Evolutionary conservation across 202 grass and related monocot genomes (phyloP).

Genomic region (Eragrostis tef): DNA sequence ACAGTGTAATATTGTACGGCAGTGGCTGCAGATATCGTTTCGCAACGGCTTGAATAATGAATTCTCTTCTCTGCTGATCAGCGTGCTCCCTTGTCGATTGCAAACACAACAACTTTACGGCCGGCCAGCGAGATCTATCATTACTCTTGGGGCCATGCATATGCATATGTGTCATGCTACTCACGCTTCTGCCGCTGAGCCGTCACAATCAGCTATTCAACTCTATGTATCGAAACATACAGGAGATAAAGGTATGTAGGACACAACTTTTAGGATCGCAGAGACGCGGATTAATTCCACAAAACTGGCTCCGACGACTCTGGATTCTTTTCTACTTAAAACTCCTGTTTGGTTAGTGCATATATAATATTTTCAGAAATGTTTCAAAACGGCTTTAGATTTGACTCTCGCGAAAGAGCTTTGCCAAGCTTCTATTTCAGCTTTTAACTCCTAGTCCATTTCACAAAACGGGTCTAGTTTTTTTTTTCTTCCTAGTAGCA

Average conservation of each 20-base stretch:
- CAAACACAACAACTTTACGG: neutral
- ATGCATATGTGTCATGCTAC: neutral
- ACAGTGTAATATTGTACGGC: constrained; percentile 5
- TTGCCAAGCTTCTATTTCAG: too few relatives aligned
- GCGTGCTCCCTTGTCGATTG: neutral
- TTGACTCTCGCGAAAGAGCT: too few relatives aligned
- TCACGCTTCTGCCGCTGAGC: neutral
- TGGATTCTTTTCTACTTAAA: too few relatives aligned
- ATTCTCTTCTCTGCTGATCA: neutral
- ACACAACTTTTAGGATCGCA: too few relatives aligned
- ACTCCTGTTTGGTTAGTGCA: too few relatives aligned
- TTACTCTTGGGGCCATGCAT: neutral
- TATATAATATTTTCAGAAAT: too few relatives aligned
- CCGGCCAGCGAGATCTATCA: neutral
- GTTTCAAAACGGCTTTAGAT: too few relatives aligned
- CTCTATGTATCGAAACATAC: neutral
- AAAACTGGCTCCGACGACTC: too few relatives aligned
- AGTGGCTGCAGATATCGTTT: neutral
- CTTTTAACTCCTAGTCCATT: too few relatives aligned
- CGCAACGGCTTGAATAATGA: neutral
- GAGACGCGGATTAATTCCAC: too few relatives aligned
- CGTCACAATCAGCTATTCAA: neutral
- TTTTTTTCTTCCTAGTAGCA: too few relatives aligned
- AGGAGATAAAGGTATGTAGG: neutral
- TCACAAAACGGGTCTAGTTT: too few relatives aligned